Percentiles rank a stretch among this genome's conserved stretches.
Evolutionary conservation across 2,329 filamentous ascomycete genomes (phyloP).

Genomic region (Tolypocladium endophyticum): DNA sequence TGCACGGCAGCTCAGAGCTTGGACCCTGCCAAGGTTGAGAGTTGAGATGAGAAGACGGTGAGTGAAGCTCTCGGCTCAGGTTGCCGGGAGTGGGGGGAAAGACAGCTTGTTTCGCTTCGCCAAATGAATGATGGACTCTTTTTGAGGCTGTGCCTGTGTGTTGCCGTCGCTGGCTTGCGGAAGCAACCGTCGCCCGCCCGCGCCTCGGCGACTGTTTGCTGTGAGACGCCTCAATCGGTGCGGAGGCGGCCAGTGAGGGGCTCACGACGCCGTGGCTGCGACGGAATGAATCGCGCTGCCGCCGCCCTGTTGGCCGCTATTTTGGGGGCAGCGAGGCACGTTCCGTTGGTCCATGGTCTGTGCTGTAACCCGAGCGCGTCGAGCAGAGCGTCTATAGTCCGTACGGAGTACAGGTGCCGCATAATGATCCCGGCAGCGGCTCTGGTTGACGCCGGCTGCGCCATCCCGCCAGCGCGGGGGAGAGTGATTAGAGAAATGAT

Average conservation of each 20-base stretch:
- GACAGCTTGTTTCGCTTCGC: neutral
- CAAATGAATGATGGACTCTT: neutral
- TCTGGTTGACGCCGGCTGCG: neutral
- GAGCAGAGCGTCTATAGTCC: neutral
- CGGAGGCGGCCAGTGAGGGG: neutral
- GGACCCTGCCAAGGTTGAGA: neutral
- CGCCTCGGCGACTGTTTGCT: neutral
- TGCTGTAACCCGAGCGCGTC: neutral
- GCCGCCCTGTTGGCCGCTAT: neutral
- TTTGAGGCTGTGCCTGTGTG: neutral
- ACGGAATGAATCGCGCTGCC: neutral
- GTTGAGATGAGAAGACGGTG: neutral
- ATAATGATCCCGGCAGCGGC: neutral
- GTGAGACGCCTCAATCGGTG: neutral
- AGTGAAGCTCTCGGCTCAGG: neutral
- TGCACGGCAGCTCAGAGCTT: neutral
- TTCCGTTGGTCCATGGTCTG: neutral
- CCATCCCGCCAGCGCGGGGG: neutral
- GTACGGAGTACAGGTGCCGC: too few relatives aligned
- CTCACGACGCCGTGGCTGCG: neutral
- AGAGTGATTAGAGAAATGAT: neutral
- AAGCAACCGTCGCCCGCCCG: neutral
- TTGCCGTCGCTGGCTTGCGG: neutral
- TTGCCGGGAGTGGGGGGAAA: neutral
- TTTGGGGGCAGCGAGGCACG: neutral